Base-by-base conservation (phyloP, 2,329 filamentous ascomycete species). In the Aspergillus tubingensis region DNA sequence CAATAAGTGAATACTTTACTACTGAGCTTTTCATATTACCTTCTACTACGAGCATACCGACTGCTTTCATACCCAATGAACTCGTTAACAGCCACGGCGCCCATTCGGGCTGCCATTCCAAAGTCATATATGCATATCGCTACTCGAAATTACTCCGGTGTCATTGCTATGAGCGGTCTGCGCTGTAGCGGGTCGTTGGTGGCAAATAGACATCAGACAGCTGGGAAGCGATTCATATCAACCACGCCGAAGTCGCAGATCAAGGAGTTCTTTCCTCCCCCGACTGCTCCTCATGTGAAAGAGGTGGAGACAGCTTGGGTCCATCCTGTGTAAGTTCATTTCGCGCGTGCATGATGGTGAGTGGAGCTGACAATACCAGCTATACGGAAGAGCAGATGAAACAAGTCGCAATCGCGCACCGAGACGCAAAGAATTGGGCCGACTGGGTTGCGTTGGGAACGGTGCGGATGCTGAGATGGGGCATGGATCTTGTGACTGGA, bases 301-400 rank as follows among this genome's bases (percentile, higher is more conserved):
- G 81, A 81, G 60, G 89, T 88, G 0, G 83, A 83, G 15, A 81
- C 88, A 5, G 84, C 88, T 63, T 92, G 89, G 88, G 83, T 83
- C 32, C 88, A 91, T 70, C 88, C 87, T 62, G 84, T 80, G 76
- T 80, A 76, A 62, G 77, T 62, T 13, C 2, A 8, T 13, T 11
- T 25, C 8, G n/a, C 8, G 1, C 15, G 19, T 15, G 30, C 19
- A 8, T 8, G 51, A 19, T 53, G 15, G 43, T 17, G 5, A n/a
- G 17, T 47, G 36, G 15, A 51, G 32, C 62, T 72, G 30, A 74
- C 51, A n/a, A 3, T 6, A 54, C 19, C 54, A 79, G 77, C 15
- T 96, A 91, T 75, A 91, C 89, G 27, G 84, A 90, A 71, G 83
- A 90, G 63, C 89, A 97, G 74, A 95, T 98, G 90, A 81, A 85